Evolutionary conservation across 176 grass and related monocot genomes (phyloP), one percentile per base, ranked within the genome.

Genomic region (Coix lacrymajobi): DNA sequence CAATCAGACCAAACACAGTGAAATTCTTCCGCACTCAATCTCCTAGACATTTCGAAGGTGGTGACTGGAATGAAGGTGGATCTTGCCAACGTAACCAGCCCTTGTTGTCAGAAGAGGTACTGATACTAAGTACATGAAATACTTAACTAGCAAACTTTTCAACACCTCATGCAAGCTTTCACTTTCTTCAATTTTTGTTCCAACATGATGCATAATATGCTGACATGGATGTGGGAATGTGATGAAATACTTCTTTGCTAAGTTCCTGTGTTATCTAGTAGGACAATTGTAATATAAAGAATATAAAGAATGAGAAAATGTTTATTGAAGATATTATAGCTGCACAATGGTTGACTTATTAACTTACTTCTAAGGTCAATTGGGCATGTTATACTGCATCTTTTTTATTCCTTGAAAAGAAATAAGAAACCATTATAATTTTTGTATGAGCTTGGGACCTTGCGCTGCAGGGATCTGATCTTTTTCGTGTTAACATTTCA

Each of bases 21-120:
- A 93, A 91, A 76, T 91, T 95, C 67, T 95, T 98, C 54, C 79
- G 96, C 81, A 91, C 92, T 8, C 90, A 98, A 82, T 98, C 92
- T 31, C 96, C 96, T 41, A 89, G 92, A 52, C 96, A 98, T 88
- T 98, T 98, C 80, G 96, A 95, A 90, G 92, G 88, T 69, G 96
- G 92, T 81, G 96, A 95, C 25, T 98, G 96, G 96, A 88, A 98
- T 80, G 72, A 87, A 84, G 90, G 92, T 44, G 86, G 92, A 78
- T 89, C 88, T 74, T 98, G 96, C 87, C 82, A 75, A 44, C 87
- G 48, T 49, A 73, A 77, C 33, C 41, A 90, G 69, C 92, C 90
- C 36, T 78, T 98, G 36, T 85, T 76, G 8, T 73, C 66, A 7
- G 25, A 81, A 56, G 73, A 95, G 96, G 96, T 98, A 78, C 20